Evolutionary conservation across 2,329 filamentous ascomycete genomes (phyloP).

Genomic region (Stagonosporopsis vannaccii): DNA sequence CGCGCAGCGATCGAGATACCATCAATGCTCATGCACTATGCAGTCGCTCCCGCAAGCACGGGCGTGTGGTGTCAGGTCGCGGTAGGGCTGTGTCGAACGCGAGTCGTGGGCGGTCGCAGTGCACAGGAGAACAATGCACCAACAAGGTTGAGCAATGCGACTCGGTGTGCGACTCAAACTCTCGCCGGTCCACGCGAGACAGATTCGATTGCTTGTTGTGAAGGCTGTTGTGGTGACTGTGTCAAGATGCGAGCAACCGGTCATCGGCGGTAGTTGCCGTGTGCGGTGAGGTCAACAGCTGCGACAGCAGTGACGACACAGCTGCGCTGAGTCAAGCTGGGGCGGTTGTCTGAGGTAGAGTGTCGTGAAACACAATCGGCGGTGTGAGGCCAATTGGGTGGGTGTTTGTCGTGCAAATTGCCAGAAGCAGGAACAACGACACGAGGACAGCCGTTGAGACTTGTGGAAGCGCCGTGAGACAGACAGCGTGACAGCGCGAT

Average conservation of each 20-base stretch:
- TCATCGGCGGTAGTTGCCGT: too few species aligned
- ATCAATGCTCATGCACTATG: constrained; percentile 3
- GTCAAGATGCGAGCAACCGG: constrained; percentile 1
- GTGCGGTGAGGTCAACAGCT: neutral
- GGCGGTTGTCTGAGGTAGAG: constrained; percentile 5
- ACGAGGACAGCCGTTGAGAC: constrained; percentile 10
- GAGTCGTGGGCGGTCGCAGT: neutral
- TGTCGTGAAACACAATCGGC: constrained; percentile 5
- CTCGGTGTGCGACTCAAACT: neutral
- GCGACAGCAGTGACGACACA: constrained; percentile 5
- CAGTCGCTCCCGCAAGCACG: neutral
- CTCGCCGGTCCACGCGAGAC: constrained; percentile 1
- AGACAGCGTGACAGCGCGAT: constrained; percentile 7
- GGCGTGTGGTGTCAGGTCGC: neutral
- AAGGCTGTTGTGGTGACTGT: neutral
- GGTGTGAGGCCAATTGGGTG: constrained; percentile 4
- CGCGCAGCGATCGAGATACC: neutral
- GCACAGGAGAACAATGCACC: neutral
- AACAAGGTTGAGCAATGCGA: neutral
- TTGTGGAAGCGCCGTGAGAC: constrained; percentile 13
- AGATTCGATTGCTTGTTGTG: neutral
- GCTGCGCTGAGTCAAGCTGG: neutral
- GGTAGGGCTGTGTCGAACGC: constrained; percentile 3
- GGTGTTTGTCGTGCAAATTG: constrained; percentile 8
- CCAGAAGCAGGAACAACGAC: constrained; percentile 4